Base-by-base conservation (phyloP, 2,329 filamentous ascomycete species). In the Penicillium thymicola region DNA sequence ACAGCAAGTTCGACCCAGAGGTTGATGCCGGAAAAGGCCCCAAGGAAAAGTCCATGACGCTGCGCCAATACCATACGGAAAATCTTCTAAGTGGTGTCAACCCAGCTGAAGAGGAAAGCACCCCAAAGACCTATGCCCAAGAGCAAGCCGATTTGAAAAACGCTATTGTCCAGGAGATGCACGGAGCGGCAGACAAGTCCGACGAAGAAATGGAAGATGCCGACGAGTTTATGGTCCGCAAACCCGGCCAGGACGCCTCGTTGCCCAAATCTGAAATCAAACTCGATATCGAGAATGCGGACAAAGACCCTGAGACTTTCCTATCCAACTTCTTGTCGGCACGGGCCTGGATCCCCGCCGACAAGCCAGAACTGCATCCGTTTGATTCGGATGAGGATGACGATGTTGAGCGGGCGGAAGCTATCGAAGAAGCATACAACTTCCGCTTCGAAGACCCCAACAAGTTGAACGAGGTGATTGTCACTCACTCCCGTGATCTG, bases 241-340 rank as follows among this genome's bases (percentile, higher is more conserved):
- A 95, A 74, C 76, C 80, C 11, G 82, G 81, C 55, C 64, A 74
- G 43, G 68, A 69, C 54, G 59, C 62, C 14, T 60, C 59, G 16
- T 60, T 62, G 11, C 57, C 72, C 23, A 78, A 74, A 16, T 70
- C 79, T 53, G 80, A 82, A 38, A 70, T 86, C 6, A 80, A 90
- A 54, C 67, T 83, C 13, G 88, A 94, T 65, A 79, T 96, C 42
- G 81, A 85, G 46, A 83, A 84, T 57, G 92, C 94, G 37, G 89
- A 96, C 67, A 89, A 90, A 72, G 87, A 99, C 70, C 94, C 93
- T 0, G 93, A 97, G 69, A 88, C 84, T 0, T 99, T 91, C 72
- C 79, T 99, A n/a, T 93, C 90, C 53, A 96, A 97, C 73, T 99
- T 96, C 77, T 85, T 99, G 83, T 84, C 89, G n/a, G 84, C 92